phyloP scores from a whole-genome alignment of 495 filamentous ascomycete genomes.

The Apiosordaria backusii region DNA sequence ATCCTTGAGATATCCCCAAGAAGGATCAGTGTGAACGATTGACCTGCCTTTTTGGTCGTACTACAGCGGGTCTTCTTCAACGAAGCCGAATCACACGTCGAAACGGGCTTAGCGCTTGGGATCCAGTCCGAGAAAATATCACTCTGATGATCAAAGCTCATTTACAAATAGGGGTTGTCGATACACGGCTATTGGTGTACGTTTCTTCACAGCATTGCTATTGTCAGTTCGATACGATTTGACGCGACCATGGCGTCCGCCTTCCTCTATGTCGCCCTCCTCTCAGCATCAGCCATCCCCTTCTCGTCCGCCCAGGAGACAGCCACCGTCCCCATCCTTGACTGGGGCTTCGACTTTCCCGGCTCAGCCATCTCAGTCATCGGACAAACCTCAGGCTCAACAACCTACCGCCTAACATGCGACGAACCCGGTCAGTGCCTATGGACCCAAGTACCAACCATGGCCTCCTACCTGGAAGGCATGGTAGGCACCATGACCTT shows the following conservation, averaged over 20 bases:
- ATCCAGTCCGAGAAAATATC: too few relatives aligned
- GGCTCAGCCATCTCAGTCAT: background rate
- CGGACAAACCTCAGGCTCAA: background rate
- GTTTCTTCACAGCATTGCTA: too few relatives aligned
- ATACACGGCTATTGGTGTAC: too few relatives aligned
- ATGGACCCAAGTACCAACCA: background rate
- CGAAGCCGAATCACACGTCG: too few relatives aligned
- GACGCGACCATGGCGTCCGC: background rate
- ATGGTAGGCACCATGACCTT: background rate
- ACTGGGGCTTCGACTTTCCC: conserved; percentile 4
- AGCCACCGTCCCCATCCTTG: background rate
- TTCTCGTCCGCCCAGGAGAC: background rate
- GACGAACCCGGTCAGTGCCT: background rate
- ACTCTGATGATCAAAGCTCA: too few relatives aligned
- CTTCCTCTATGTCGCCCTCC: background rate
- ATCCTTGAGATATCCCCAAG: too few relatives aligned
- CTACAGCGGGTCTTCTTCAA: too few relatives aligned
- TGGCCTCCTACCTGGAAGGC: background rate
- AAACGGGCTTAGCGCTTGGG: too few relatives aligned
- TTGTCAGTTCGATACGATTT: too few relatives aligned
- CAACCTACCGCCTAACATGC: background rate
- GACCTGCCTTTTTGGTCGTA: too few relatives aligned
- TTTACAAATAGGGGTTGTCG: too few relatives aligned
- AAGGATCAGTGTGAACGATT: too few relatives aligned
- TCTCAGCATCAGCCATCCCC: background rate